A percentile compares a stretch with the other conserved stretches of the same genome.
Conservation (phyloP, 768 basidiomycete genomes). For the Wakefieldia striispora region DNA sequence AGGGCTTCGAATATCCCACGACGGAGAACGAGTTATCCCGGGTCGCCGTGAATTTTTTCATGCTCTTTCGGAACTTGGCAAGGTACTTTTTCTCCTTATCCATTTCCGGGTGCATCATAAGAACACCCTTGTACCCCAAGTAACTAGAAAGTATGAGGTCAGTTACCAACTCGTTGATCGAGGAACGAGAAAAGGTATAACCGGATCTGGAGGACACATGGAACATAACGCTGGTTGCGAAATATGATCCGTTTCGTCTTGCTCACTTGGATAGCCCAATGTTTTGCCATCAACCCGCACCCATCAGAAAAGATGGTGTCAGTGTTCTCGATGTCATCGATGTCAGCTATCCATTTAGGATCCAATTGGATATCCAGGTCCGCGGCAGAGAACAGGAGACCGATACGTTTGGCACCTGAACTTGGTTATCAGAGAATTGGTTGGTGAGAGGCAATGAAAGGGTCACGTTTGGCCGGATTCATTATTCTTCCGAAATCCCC, state of each 20-base stretch:
- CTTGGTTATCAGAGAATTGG: background rate
- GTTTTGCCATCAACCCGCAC: slow-evolving; percentile 59
- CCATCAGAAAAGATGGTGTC: slow-evolving; percentile 68
- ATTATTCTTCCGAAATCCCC: slow-evolving; percentile 62
- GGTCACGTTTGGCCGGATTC: slow-evolving; percentile 59
- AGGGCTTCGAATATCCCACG: slow-evolving; percentile 62
- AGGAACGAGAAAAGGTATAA: slow-evolving; percentile 16
- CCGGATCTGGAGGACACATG: slow-evolving; percentile 64
- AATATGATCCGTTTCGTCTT: slow-evolving; percentile 55
- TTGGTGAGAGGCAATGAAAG: slow-evolving; percentile 1
- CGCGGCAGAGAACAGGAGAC: slow-evolving; percentile 63
- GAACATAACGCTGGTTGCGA: slow-evolving; percentile 54
- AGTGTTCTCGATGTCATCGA: slow-evolving; percentile 53
- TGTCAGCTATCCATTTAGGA: slow-evolving; percentile 49
- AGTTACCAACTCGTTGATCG: background rate
- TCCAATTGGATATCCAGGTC: slow-evolving; percentile 56
- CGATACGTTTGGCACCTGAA: slow-evolving; percentile 67
- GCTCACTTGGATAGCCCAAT: slow-evolving; percentile 51
- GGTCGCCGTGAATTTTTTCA: slow-evolving; percentile 65
- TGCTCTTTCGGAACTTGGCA: slow-evolving; percentile 62
- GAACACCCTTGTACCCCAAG: slow-evolving; percentile 68
- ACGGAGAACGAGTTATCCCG: slow-evolving; percentile 62
- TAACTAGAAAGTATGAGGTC: slow-evolving; percentile 42
- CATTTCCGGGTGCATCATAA: slow-evolving; percentile 64
- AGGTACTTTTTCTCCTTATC: slow-evolving; percentile 45